phyloP scores from a whole-genome alignment of 495 filamentous ascomycete species.

The Geoglossum glabrum region DNA sequence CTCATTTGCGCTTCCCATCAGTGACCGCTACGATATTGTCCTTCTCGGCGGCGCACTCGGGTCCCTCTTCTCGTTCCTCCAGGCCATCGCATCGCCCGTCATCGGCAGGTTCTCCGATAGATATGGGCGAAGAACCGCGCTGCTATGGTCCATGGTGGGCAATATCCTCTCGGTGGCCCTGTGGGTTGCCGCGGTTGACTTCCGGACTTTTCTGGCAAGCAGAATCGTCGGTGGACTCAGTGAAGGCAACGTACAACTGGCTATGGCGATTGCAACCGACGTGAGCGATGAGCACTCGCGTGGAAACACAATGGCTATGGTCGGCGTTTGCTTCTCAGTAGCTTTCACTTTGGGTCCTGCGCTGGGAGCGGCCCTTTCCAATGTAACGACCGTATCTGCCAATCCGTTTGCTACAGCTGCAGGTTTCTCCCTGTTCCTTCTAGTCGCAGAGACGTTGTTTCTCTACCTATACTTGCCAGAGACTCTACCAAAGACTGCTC shows the following conservation, averaged over 20 bases:
- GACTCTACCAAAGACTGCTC: conserved; percentile 31
- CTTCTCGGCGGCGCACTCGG: conserved; percentile 87
- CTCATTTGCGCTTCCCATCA: conserved; percentile 79
- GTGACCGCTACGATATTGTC: conserved; percentile 90
- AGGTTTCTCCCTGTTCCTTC: conserved; percentile 59
- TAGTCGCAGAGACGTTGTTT: conserved; percentile 71
- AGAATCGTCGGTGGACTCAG: conserved; percentile 83
- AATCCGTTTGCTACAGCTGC: conserved; percentile 92
- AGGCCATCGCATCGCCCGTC: conserved; percentile 79
- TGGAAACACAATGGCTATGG: conserved; percentile 82
- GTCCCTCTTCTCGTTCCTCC: conserved; percentile 79
- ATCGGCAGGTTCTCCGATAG: conserved; percentile 78
- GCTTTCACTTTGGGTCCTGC: conserved; percentile 93
- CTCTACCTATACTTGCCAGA: conserved; percentile 79
- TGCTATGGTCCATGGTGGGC: conserved; percentile 84
- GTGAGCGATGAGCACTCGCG: conserved; percentile 66
- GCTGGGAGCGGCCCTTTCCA: conserved; percentile 65
- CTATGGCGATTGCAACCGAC: conserved; percentile 91
- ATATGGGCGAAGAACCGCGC: conserved; percentile 70
- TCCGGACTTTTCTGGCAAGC: conserved; percentile 84
- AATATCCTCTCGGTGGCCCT: conserved; percentile 84
- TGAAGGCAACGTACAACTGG: conserved; percentile 92
- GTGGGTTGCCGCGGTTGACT: conserved; percentile 84
- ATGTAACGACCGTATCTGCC: conserved; percentile 49
- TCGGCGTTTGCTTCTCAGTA: conserved; percentile 90